Percentiles rank a stretch among this genome's conserved stretches.
Conservation (phyloP, 495 filamentous ascomycete species). For the Xanthoparmelia taractica region DNA sequence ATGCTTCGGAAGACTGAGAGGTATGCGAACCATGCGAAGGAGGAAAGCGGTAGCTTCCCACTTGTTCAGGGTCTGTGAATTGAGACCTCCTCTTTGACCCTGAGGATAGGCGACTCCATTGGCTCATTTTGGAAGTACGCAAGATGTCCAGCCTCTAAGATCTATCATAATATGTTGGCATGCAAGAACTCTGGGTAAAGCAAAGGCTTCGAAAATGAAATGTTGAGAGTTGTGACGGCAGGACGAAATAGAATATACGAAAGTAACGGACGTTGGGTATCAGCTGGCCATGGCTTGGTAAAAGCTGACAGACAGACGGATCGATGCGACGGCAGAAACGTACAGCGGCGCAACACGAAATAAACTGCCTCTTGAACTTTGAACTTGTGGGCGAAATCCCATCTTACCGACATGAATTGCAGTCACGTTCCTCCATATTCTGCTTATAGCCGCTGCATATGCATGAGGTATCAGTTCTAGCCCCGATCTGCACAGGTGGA, state of each 20-base stretch:
- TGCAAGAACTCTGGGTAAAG: not conserved
- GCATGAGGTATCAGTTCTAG: not conserved
- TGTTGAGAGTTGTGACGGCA: not conserved
- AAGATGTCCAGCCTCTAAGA: not conserved
- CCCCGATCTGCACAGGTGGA: not conserved
- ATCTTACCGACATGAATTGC: too few species aligned
- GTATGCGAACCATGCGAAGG: slow-evolving; percentile 1
- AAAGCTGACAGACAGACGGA: not conserved
- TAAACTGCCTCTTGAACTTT: not conserved
- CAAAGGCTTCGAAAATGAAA: not conserved
- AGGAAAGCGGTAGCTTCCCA: slow-evolving; percentile 2
- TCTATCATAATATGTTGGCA: not conserved
- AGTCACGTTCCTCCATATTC: not conserved
- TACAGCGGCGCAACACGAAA: not conserved
- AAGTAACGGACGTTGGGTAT: not conserved
- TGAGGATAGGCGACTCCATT: slow-evolving; percentile 5
- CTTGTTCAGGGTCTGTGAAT: not conserved
- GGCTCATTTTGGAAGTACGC: slow-evolving; percentile 27
- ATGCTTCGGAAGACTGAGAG: slow-evolving; percentile 6
- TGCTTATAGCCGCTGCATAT: not conserved
- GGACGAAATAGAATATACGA: not conserved
- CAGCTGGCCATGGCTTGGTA: not conserved
- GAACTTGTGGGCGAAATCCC: not conserved
- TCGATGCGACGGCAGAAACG: not conserved
- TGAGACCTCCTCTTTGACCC: slow-evolving; percentile 12